Evolutionary conservation across 2,329 filamentous ascomycete species (phyloP), one percentile per base, ranked within the genome.

Genomic region (Davidsoniella neocaledoniae): DNA sequence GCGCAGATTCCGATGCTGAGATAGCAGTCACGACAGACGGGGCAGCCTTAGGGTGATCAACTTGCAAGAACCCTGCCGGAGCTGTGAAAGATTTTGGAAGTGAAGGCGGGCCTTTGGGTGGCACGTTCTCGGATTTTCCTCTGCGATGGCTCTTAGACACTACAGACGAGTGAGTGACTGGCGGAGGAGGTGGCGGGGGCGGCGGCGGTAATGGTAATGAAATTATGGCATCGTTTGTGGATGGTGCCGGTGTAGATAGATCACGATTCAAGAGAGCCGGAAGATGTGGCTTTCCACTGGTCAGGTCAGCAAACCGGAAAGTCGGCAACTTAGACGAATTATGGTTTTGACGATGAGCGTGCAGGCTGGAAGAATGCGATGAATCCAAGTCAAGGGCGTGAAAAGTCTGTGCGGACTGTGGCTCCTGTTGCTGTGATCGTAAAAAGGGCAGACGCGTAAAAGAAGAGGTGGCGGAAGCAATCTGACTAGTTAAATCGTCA

Each of bases 301-400:
- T 63, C 49, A 69, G 62, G 61, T 75, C 72, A 55, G 66, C 68
- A 58, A 73, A 72, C 52, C 72, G 72, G 60, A 71, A 74, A 19
- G 72, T 66, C 25, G 73, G 72, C 55, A 75, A 62, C 57, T 75
- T 76, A 54, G 72, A 76, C 38, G 71, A 69, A 57, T 67, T 74
- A 60, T 75, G 68, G 58, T 60, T 71, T 55, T 71, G 70, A 49
- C 72, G 70, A 60, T 75, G 72, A 42, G 62, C 60, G 56, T 75
- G 69, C 48, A 60, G 54, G 39, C 43, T 53, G n/a, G 25, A 41
- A n/a, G 51, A 49, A 43, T 49, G 44, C 19, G 47, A 46, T 14
- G 26, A 41, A 39, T 52, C 50, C 23, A 52, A 43, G 26, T 52
- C 50, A 7, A 52, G 43, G 19, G 50, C 50, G n/a, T 52, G 38